Evolutionary conservation across 345 rosid species (phyloP), one percentile per base, ranked within the genome.

Genomic region (Camelina sativa): DNA sequence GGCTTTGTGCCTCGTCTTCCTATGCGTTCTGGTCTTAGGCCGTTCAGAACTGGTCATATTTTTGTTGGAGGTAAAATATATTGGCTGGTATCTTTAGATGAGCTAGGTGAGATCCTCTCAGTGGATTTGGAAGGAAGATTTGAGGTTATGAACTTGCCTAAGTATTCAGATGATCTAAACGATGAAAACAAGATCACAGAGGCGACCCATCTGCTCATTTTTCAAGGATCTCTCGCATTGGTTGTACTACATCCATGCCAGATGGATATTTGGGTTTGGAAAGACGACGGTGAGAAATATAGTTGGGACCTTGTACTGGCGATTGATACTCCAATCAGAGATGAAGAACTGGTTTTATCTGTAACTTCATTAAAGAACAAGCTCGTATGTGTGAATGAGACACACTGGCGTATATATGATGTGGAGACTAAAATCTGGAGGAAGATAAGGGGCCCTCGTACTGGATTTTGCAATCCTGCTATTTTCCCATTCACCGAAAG

Each of bases 1-100:
- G 85, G 85, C 23, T 38, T 3, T 12, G 79, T 73, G 44, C 81
- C 79, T 48, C 20, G 37, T 12, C 13, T 11, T 82, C 81, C 81
- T 3, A 76, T 69, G 83, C 5, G 35, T 51, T 3, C 6, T 44
- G 6, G 2, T n/a, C 0, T 17, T 13, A 9, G 38, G 5, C 65
- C 66, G 15, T 41, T 6, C 46, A 55, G 12, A 25, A 79, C 62
- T 11, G n/a, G 5, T 50, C 79, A 72, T 46, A 64, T 76, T 22
- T 76, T 52, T 34, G 62, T 63, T 2, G 52, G 74, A 38, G 80
- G 81, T 11, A 82, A 73, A 6, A 35, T 82, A 34, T 73, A 76
- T 38, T 82, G 83, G 85, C 64, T 82, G 8, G 35, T 57, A 50
- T 70, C 68, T 25, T 73, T 74, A 9, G 62, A 65, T 1, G 74